Evolutionary conservation across 805 yeast genomes (phyloP), one percentile per base, ranked within the genome.

Genomic region (Starmerella floricola): DNA sequence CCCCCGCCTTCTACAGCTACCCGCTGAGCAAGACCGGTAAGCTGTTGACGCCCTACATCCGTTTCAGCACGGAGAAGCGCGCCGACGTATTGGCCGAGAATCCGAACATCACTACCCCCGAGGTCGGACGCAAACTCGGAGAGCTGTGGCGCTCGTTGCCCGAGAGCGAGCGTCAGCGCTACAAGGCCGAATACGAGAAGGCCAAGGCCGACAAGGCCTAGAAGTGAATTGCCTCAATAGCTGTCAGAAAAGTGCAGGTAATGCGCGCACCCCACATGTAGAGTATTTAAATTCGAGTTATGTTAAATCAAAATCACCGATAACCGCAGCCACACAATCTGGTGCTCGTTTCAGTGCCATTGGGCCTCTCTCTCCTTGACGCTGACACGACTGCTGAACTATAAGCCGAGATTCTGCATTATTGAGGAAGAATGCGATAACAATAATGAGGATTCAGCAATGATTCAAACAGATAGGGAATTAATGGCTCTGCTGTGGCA

Each of bases 11-110:
- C 34, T 13, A 16, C n/a, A 6, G 44, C 42, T 15, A 53, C 49
- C 44, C 49, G 47, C 5, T 47, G 15, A 35, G 46, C 50, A 49
- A 49, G 40, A 40, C 18, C n/a, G 56, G 56, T 34, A 45, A 42
- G 44, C 85, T 96, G 20, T 70, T 91, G 61, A 81, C 94, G 45
- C 95, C 97, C 37, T 91, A 85, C 78, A 86, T 91, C 94, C 86
- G 85, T 73, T 88, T 87, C 62, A 94, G 95, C 56, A 84, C 84
- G 64, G 96, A 84, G 61, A 82, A 81, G 73, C 85, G 97, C 74
- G 94, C 83, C 64, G 75, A 78, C 50, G 88, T 88, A 54, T 75
- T 93, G 61, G 78, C 88, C 47, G 95, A 85, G 65, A 81, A 88
- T 74, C 96, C 97, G 55, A 94, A 91, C 61, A 79, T 86, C 56